Percentiles rank a stretch among this genome's conserved stretches.
These are phyloP conservation scores for Dothidotthia symphoricarpi DNA, from an alignment of 2,329 filamentous ascomycete species.

Conservation along the genomic window DNA sequence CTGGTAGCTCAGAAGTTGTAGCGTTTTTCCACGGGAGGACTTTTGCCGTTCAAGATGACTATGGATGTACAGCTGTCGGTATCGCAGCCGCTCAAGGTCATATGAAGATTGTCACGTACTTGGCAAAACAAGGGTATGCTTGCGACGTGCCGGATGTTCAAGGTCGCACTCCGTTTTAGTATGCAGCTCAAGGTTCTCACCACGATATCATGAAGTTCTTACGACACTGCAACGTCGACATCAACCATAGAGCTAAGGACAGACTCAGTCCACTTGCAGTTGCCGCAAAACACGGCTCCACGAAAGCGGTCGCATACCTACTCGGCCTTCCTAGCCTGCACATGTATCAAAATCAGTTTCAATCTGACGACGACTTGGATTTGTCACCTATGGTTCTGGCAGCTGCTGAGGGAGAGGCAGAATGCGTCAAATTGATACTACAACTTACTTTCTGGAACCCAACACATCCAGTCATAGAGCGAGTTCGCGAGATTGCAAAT, in stretches of 20 bases:
- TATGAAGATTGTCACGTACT: neutral
- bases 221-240: neutral
- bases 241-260: neutral
- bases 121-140: neutral
- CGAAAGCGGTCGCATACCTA: neutral
- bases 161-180: neutral
- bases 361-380: neutral
- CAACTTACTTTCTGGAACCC: neutral
- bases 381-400: neutral
- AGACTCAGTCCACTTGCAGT: conserved; percentile 1
- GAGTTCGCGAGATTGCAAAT: neutral
- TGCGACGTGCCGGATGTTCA: neutral
- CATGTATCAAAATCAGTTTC: neutral
- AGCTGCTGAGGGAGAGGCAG: neutral
- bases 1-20: neutral
- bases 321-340: neutral
- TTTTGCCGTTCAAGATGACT: neutral
- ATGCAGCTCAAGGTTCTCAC: neutral
- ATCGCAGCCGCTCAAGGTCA: neutral
- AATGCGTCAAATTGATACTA: neutral
- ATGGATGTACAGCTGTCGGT: neutral
- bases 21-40: neutral
- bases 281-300: neutral
- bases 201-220: neutral
- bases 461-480: neutral